phyloP scores from a whole-genome alignment of 495 filamentous ascomycete genomes.

The Aspergillus cavernicola region DNA sequence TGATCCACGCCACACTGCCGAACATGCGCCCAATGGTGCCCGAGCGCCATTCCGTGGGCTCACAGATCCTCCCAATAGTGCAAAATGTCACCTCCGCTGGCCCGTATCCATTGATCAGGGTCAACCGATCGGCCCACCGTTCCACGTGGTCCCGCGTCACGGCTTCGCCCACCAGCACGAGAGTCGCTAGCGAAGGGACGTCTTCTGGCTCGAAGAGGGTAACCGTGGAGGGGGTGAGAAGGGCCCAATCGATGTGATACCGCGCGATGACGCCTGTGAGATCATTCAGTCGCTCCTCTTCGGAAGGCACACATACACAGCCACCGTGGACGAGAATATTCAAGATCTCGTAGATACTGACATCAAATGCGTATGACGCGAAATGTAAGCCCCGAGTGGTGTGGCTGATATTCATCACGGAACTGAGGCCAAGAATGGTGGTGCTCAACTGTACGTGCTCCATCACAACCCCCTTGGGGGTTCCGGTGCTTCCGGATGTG shows the following conservation, averaged over 20 bases:
- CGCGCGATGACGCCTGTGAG: constrained; percentile 19
- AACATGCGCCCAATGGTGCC: background rate
- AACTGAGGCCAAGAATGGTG: background rate
- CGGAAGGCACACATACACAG: constrained; percentile 34
- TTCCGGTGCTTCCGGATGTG: constrained; percentile 38
- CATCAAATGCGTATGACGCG: constrained; percentile 57
- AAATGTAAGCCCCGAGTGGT: constrained; percentile 51
- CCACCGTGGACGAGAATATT: constrained; percentile 42
- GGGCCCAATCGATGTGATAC: constrained; percentile 20
- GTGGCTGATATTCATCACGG: background rate
- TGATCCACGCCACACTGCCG: background rate
- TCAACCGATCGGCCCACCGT: constrained; percentile 13
- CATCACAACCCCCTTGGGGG: constrained; percentile 41
- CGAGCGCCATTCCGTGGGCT: background rate
- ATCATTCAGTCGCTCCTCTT: constrained; percentile 26
- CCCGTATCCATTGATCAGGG: constrained; percentile 12
- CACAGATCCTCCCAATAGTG: too few relatives aligned
- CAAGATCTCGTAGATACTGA: constrained; percentile 51
- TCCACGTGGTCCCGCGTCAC: constrained; percentile 11
- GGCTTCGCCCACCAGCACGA: constrained; percentile 23
- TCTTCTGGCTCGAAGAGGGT: constrained; percentile 16
- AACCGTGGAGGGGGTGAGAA: constrained; percentile 25
- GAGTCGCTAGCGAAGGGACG: constrained; percentile 17
- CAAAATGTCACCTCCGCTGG: constrained; percentile 5
- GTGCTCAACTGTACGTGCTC: constrained; percentile 25